Percentiles rank a stretch among this genome's conserved stretches.
phyloP scores from a whole-genome alignment of 495 filamentous ascomycete species.

The Aspergillus bertholletiae region DNA sequence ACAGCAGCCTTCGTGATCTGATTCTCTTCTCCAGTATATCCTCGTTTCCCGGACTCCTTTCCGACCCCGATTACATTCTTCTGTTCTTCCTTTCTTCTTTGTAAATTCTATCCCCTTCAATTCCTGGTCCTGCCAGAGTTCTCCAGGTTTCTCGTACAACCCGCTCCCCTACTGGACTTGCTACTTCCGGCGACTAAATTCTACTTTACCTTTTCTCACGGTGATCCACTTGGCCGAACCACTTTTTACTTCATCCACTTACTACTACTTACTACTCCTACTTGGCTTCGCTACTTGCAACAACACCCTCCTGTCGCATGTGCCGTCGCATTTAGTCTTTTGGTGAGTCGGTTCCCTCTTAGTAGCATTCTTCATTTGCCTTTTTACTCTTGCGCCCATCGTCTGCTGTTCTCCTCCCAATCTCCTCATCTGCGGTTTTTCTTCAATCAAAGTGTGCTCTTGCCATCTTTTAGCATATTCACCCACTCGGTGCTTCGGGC shows the following conservation, averaged over 20 bases:
- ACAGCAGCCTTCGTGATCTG: neutral
- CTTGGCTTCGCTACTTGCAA: neutral
- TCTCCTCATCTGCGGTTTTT: neutral
- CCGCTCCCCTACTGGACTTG: slow-evolving; percentile 1
- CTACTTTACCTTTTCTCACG: neutral
- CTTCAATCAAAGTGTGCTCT: neutral
- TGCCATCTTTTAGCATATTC: neutral
- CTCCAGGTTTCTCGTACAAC: neutral
- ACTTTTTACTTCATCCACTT: slow-evolving; percentile 12
- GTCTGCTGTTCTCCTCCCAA: neutral
- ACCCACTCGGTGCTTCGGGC: neutral
- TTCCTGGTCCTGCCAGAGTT: neutral
- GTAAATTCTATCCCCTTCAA: neutral
- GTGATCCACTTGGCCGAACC: neutral
- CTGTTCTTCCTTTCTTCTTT: neutral
- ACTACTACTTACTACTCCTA: slow-evolving; percentile 11
- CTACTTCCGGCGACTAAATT: slow-evolving; percentile 13
- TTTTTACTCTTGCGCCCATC: neutral
- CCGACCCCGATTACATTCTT: neutral
- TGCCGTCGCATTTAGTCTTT: neutral
- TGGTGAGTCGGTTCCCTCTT: neutral
- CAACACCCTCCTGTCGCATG: neutral
- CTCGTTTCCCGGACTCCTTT: neutral
- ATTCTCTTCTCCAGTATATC: neutral
- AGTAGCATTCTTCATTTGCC: neutral